Evolutionary conservation across 257 asterid genomes (phyloP).

Genomic region (Asclepias syriaca): DNA sequence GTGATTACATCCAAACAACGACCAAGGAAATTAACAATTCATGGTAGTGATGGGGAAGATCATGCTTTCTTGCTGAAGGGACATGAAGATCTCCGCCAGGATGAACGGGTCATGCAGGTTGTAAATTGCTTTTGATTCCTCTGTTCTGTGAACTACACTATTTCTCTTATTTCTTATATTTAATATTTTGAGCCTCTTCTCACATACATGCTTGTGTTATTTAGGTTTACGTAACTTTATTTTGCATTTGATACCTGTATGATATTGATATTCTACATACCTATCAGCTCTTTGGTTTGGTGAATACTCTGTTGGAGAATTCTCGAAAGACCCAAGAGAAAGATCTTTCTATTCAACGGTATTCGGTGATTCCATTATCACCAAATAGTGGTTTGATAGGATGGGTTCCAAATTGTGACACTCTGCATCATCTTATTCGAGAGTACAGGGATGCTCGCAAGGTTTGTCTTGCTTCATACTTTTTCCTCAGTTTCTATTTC

Average conservation of each 20-base stretch:
- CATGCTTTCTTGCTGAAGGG: conserved; percentile 95
- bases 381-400: conserved; percentile 96
- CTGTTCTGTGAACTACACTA: conserved; percentile 3
- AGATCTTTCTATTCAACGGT: conserved; percentile 92
- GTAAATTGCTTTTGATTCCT: conserved; percentile 3
- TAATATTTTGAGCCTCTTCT: neutral
- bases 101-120: conserved; percentile 99
- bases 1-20: conserved; percentile 98
- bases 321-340: conserved; percentile 92
- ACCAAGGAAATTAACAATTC: conserved; percentile 92
- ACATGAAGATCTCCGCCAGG: conserved; percentile 98
- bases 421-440: conserved; percentile 89
- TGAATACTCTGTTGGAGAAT: conserved; percentile 82
- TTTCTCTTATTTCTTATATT: neutral
- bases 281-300: conserved; percentile 88
- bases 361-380: conserved; percentile 90
- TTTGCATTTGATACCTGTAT: neutral
- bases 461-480: conserved; percentile 35
- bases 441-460: conserved; percentile 96
- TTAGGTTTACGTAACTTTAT: neutral
- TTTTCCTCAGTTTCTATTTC: neutral
- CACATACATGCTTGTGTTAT: neutral
- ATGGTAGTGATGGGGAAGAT: conserved; percentile 96
- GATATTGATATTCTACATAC: conserved; percentile 20
- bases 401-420: conserved; percentile 99